Evolutionary conservation across 2,329 filamentous ascomycete genomes (phyloP).

Genomic region (Sporothrix schenckii): DNA sequence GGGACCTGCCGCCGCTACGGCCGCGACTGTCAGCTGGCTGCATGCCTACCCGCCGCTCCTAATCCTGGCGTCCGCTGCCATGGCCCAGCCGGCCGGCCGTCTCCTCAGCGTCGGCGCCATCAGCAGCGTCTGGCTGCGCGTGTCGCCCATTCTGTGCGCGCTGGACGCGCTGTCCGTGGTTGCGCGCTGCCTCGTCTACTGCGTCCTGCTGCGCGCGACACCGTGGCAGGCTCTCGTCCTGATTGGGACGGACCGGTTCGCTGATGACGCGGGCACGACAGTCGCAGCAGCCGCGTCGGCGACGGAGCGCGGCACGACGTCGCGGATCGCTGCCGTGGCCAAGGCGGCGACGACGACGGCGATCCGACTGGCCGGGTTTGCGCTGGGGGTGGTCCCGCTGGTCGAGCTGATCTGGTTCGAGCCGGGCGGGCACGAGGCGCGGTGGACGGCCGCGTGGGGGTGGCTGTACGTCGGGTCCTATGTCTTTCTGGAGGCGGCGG

Average conservation of each 20-base stretch:
- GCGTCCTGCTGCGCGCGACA: not conserved
- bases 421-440: conserved; percentile 21
- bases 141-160: conserved; percentile 29
- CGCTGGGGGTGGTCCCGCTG: not conserved
- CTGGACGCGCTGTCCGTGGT: conserved; percentile 23
- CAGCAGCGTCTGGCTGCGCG: conserved; percentile 27
- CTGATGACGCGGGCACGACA: not conserved
- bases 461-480: conserved; percentile 27
- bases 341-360: not conserved
- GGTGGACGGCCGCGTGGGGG: conserved; percentile 30
- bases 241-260: conserved; percentile 18
- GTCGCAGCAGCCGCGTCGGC: not conserved
- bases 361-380: conserved; percentile 17
- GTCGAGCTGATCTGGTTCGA: conserved; percentile 10
- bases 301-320: conserved; percentile 9
- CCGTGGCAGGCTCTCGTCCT: conserved; percentile 21
- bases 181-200: conserved; percentile 25
- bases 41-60: conserved; percentile 27
- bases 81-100: conserved; percentile 30
- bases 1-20: not conserved
- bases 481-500: conserved; percentile 4
- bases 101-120: conserved; percentile 8
- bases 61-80: conserved; percentile 25
- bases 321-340: not conserved
- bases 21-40: conserved; percentile 19